phyloP scores from a whole-genome alignment of 495 filamentous ascomycete species.

The Xylaria castorea region DNA sequence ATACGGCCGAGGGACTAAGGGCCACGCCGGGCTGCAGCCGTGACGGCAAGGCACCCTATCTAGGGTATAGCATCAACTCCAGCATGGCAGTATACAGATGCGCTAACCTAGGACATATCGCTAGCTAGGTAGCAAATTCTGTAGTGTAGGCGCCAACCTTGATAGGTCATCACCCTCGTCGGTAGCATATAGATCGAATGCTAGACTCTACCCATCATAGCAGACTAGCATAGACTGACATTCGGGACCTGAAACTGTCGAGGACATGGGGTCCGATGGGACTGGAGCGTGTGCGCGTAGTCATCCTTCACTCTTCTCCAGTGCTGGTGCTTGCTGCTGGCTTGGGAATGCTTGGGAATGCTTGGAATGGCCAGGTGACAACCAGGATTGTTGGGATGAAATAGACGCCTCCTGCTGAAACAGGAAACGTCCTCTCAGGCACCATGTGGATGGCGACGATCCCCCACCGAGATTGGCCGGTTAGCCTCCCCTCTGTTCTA shows the following conservation, averaged over 20 bases:
- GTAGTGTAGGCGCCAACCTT: slow-evolving; percentile 18
- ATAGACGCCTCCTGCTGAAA: slow-evolving; percentile 38
- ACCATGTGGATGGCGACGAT: slow-evolving; percentile 36
- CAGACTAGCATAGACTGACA: background rate
- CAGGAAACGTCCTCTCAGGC: slow-evolving; percentile 39
- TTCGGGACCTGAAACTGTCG: slow-evolving; percentile 22
- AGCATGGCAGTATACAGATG: background rate
- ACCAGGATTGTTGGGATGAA: slow-evolving; percentile 20
- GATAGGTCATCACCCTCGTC: background rate
- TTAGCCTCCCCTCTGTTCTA: background rate
- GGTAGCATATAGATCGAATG: background rate
- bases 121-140: background rate
- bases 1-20: slow-evolving; percentile 23
- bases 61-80: slow-evolving; percentile 1
- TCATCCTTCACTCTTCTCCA: slow-evolving; percentile 17
- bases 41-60: slow-evolving; percentile 7
- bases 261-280: slow-evolving; percentile 18
- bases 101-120: background rate
- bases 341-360: slow-evolving; percentile 12
- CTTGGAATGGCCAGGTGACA: slow-evolving; percentile 22
- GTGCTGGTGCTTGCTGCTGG: slow-evolving; percentile 1
- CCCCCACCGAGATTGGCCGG: slow-evolving; percentile 24
- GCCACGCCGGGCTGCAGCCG: background rate
- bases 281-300: slow-evolving; percentile 12
- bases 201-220: background rate